Evolutionary conservation across 2,329 filamentous ascomycete genomes (phyloP).

Genomic region (Graphilbum sp.): DNA sequence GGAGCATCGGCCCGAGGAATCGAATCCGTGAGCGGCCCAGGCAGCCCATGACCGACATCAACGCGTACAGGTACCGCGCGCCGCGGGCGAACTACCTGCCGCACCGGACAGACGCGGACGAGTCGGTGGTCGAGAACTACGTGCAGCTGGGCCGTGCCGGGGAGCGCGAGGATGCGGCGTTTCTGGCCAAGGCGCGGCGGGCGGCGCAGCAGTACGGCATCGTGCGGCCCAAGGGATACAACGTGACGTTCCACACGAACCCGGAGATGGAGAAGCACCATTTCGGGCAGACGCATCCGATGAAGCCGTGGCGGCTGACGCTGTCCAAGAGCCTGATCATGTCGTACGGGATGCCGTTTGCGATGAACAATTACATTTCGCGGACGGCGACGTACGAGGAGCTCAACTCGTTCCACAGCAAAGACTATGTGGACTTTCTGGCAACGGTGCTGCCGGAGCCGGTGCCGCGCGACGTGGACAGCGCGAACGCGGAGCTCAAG

Average conservation of each 20-base stretch:
- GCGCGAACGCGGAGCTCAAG: slow-evolving; percentile 43
- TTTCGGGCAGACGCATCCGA: slow-evolving; percentile 91
- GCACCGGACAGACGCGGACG: slow-evolving; percentile 33
- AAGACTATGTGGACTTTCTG: slow-evolving; percentile 84
- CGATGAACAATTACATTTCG: slow-evolving; percentile 87
- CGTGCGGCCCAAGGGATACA: slow-evolving; percentile 67
- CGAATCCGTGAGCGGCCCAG: too few relatives aligned
- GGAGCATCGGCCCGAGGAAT: too few relatives aligned
- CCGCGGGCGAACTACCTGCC: slow-evolving; percentile 46
- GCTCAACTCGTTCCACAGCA: slow-evolving; percentile 70
- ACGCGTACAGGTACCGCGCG: slow-evolving; percentile 34
- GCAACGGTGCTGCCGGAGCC: slow-evolving; percentile 51
- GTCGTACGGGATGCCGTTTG: slow-evolving; percentile 87
- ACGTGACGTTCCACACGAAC: slow-evolving; percentile 90
- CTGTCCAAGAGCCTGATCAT: slow-evolving; percentile 90
- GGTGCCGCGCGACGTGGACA: slow-evolving; percentile 48
- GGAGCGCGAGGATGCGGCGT: slow-evolving; percentile 39
- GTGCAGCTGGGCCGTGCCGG: slow-evolving; percentile 31
- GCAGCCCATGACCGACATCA: slow-evolving; percentile 20
- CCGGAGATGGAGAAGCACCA: slow-evolving; percentile 91
- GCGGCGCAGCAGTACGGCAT: slow-evolving; percentile 50
- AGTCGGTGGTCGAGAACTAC: slow-evolving; percentile 35
- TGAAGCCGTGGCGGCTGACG: slow-evolving; percentile 97
- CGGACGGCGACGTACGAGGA: slow-evolving; percentile 77
- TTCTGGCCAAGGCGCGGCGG: slow-evolving; percentile 40